Percentiles rank a stretch among this genome's conserved stretches.
Evolutionary conservation across 805 yeast species (phyloP).

Genomic region (Sugiyamaella mastotermitis): DNA sequence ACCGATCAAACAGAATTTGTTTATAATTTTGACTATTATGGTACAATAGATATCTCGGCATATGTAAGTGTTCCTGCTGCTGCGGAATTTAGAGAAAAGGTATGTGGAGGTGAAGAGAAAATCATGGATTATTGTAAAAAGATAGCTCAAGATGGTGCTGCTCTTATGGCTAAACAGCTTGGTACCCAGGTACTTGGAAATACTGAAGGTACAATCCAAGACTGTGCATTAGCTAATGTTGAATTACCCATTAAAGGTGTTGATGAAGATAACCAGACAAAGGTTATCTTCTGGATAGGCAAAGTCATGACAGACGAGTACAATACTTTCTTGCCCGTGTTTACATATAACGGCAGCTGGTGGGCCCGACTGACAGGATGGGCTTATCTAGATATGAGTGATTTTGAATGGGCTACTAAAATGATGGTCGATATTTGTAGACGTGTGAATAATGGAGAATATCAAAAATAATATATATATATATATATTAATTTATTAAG

Average conservation of each 20-base stretch:
- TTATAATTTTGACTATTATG: slow-evolving; percentile 45
- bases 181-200: slow-evolving; percentile 35
- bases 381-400: slow-evolving; percentile 51
- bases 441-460: too few species aligned
- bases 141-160: slow-evolving; percentile 42
- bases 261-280: slow-evolving; percentile 30
- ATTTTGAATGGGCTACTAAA: slow-evolving; percentile 44
- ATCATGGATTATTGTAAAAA: slow-evolving; percentile 43
- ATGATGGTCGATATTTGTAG: too few species aligned
- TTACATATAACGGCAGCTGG: slow-evolving; percentile 35
- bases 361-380: slow-evolving; percentile 55
- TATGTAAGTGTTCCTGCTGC: slow-evolving; percentile 43
- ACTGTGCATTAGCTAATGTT: too few species aligned
- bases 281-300: too few species aligned
- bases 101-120: slow-evolving; percentile 55
- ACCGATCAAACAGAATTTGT: slow-evolving; percentile 21
- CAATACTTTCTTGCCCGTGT: slow-evolving; percentile 47
- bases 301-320: too few species aligned
- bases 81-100: slow-evolving; percentile 43
- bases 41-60: slow-evolving; percentile 45
- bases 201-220: slow-evolving; percentile 31
- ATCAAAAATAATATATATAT: too few species aligned
- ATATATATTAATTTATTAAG: too few species aligned
- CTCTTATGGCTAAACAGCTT: slow-evolving; percentile 35
- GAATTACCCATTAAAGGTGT: too few species aligned